These are phyloP conservation scores for Cyanodermella asteris DNA, from an alignment of 2,329 filamentous ascomycete species.

Conservation along the genomic window DNA sequence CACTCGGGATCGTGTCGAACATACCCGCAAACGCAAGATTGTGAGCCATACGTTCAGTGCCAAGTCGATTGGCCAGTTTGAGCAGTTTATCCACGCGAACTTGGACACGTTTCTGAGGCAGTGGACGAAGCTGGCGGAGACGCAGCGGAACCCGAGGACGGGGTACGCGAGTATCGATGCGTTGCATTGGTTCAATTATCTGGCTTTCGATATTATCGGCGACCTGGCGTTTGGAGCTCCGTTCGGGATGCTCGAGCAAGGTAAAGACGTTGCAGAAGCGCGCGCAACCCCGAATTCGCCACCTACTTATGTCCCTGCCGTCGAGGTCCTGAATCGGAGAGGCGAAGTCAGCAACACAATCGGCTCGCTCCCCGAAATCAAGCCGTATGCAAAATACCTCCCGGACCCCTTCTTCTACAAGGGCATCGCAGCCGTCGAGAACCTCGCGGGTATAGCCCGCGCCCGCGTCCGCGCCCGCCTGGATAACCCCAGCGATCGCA, in stretches of 20 bases:
- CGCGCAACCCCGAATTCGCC: slow-evolving; percentile 35
- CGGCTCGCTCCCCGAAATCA: slow-evolving; percentile 50
- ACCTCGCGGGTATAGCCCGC: slow-evolving; percentile 71
- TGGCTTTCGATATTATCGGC: slow-evolving; percentile 38
- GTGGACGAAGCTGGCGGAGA: slow-evolving; percentile 43
- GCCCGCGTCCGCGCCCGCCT: slow-evolving; percentile 57
- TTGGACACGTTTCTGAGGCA: slow-evolving; percentile 50
- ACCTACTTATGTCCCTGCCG: slow-evolving; percentile 51
- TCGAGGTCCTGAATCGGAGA: slow-evolving; percentile 63
- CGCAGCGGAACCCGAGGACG: slow-evolving; percentile 22
- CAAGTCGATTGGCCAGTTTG: slow-evolving; percentile 64
- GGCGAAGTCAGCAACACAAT: slow-evolving; percentile 70
- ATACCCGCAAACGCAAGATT: slow-evolving; percentile 74
- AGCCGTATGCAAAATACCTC: slow-evolving; percentile 58
- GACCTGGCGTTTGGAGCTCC: slow-evolving; percentile 50
- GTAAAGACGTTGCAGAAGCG: slow-evolving; percentile 56
- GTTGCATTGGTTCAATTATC: slow-evolving; percentile 60
- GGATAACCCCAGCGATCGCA: slow-evolving; percentile 38
- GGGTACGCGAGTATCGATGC: slow-evolving; percentile 44
- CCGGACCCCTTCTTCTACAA: slow-evolving; percentile 64
- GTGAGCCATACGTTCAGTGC: slow-evolving; percentile 70
- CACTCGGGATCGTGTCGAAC: slow-evolving; percentile 59
- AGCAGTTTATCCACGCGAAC: slow-evolving; percentile 71
- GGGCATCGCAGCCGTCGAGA: slow-evolving; percentile 52
- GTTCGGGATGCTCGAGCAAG: slow-evolving; percentile 63